Evolutionary conservation across 345 rosid species (phyloP).

Genomic region (Eucalyptus erythrocorys): DNA sequence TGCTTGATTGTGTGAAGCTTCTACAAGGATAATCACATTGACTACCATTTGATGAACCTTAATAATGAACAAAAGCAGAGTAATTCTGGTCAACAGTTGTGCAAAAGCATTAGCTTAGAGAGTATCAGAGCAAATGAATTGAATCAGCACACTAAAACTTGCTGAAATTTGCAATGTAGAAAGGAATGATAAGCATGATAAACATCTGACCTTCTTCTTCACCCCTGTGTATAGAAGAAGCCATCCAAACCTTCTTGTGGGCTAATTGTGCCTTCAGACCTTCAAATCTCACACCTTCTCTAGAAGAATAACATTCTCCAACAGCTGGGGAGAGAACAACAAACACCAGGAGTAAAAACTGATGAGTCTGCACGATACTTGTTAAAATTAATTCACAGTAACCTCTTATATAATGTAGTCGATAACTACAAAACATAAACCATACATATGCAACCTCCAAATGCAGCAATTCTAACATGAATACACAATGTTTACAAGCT

Average conservation of each 20-base stretch:
- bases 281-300: constrained; percentile 17
- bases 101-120: neutral
- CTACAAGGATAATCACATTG: neutral
- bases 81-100: neutral
- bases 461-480: neutral
- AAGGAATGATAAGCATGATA: neutral
- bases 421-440: neutral
- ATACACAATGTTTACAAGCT: neutral
- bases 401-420: neutral
- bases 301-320: constrained; percentile 24
- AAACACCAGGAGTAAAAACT: neutral
- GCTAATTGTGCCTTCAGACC: constrained; percentile 45
- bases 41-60: neutral
- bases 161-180: neutral
- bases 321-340: constrained; percentile 9
- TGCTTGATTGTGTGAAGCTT: neutral
- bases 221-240: constrained; percentile 80
- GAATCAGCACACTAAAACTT: neutral
- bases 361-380: neutral
- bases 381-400: neutral
- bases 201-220: constrained; percentile 67
- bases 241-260: constrained; percentile 71
- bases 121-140: neutral
- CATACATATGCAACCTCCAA: neutral
- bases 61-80: neutral